phyloP scores from a whole-genome alignment of 345 rosid species.

The Arabis alpina region DNA sequence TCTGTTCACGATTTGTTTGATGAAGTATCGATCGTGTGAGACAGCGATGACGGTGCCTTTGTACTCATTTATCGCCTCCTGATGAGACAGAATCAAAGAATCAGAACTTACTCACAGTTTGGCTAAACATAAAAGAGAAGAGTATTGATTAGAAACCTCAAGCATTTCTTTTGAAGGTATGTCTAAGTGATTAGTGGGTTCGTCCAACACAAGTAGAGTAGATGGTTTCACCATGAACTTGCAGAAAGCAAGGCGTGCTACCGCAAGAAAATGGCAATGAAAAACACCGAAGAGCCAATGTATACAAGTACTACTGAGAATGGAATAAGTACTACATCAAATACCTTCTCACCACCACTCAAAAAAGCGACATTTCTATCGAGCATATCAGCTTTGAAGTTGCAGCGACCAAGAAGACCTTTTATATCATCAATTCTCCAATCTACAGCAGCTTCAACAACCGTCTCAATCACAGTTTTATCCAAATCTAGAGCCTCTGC shows the following conservation, averaged over 20 bases:
- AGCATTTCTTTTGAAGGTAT: conserved; percentile 97
- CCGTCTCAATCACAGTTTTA: conserved; percentile 80
- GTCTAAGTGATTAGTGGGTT: conserved; percentile 92
- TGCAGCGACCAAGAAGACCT: conserved; percentile 97
- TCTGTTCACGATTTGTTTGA: conserved; percentile 95
- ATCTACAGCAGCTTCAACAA: conserved; percentile 82
- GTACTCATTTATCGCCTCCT: conserved; percentile 94
- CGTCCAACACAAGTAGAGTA: conserved; percentile 75
- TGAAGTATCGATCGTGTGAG: conserved; percentile 91
- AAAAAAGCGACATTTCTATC: conserved; percentile 79
- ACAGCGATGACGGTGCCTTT: conserved; percentile 82
- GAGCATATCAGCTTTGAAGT: conserved; percentile 89
- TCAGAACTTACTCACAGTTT: conserved; percentile 7
- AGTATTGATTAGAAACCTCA: conserved; percentile 55
- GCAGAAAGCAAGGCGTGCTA: conserved; percentile 90
- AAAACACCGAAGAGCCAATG: neutral
- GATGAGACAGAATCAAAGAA: conserved; percentile 25
- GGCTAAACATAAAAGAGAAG: neutral
- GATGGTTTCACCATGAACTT: conserved; percentile 92
- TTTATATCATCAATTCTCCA: conserved; percentile 89
- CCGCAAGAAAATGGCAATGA: neutral
- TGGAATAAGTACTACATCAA: neutral
- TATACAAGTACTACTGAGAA: neutral
- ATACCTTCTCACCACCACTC: conserved; percentile 92
- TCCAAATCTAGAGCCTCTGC: conserved; percentile 88